These are phyloP conservation scores for Amanita rubescens DNA, from an alignment of 768 basidiomycete species.

Conservation along the genomic window DNA sequence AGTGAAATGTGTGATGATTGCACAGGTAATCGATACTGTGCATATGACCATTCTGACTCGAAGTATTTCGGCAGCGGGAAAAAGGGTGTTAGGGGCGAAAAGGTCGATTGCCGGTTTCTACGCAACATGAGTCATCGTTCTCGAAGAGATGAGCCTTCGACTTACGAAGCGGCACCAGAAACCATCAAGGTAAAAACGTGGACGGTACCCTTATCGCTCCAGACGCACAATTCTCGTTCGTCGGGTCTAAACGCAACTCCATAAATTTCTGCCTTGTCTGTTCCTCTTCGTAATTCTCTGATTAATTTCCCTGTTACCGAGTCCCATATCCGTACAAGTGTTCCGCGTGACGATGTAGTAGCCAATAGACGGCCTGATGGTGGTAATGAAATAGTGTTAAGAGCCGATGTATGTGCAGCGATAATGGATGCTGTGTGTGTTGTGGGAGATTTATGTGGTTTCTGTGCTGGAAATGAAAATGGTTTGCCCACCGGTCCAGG, in stretches of 20 bases:
- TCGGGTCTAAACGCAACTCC: slow-evolving; percentile 84
- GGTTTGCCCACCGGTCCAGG: slow-evolving; percentile 53
- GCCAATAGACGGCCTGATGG: slow-evolving; percentile 75
- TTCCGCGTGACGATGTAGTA: slow-evolving; percentile 78
- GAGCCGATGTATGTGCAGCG: slow-evolving; percentile 71
- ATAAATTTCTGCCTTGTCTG: slow-evolving; percentile 88
- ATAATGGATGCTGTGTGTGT: slow-evolving; percentile 76
- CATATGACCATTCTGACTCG: slow-evolving; percentile 94
- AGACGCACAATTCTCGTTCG: slow-evolving; percentile 81
- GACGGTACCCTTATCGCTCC: slow-evolving; percentile 94
- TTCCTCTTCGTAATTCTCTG: slow-evolving; percentile 76
- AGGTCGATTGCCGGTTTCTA: slow-evolving; percentile 79
- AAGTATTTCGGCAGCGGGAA: slow-evolving; percentile 86
- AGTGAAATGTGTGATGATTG: slow-evolving; percentile 79
- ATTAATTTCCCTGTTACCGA: slow-evolving; percentile 62
- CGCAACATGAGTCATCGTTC: slow-evolving; percentile 7
- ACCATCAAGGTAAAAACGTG: slow-evolving; percentile 77
- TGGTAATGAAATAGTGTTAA: slow-evolving; percentile 72
- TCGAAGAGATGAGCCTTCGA: slow-evolving; percentile 12
- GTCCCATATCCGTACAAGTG: slow-evolving; percentile 86
- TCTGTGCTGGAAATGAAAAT: slow-evolving; percentile 37
- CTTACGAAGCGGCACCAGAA: slow-evolving; percentile 55
- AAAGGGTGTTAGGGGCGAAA: slow-evolving; percentile 74
- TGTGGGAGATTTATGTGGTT: slow-evolving; percentile 46
- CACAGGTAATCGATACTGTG: slow-evolving; percentile 82